Conservation (phyloP, 352 stramenopile species). For the Phytophthora citrophthora region DNA sequence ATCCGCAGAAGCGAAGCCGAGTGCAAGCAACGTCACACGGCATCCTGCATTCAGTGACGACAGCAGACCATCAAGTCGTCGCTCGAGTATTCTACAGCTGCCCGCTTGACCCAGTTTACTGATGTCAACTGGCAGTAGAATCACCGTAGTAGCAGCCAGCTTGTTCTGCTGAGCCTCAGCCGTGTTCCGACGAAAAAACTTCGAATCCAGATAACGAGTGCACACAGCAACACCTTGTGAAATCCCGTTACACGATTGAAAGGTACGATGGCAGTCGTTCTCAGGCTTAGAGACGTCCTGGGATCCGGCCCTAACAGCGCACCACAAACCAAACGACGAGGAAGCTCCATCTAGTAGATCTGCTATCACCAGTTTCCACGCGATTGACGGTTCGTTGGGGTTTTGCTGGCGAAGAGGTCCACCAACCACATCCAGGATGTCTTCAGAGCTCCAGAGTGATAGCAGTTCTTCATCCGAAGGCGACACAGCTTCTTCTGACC, state of each 20-base stretch:
- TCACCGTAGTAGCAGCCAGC: conserved; percentile 51
- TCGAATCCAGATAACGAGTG: conserved; percentile 65
- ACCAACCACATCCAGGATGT: conserved; percentile 43
- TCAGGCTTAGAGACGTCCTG: conserved; percentile 34
- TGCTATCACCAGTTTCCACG: conserved; percentile 81
- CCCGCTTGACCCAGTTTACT: conserved; percentile 38
- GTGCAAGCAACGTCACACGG: conserved; percentile 42
- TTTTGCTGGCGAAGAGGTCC: conserved; percentile 33
- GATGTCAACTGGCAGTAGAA: conserved; percentile 68
- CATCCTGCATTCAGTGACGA: conserved; percentile 35
- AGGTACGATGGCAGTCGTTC: conserved; percentile 35
- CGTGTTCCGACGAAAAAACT: conserved; percentile 28
- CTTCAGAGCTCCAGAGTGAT: conserved; percentile 39
- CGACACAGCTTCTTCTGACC: conserved; percentile 3
- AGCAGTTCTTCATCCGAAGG: conserved; percentile 24
- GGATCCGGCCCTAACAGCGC: conserved; percentile 60
- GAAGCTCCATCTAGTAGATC: conserved; percentile 62
- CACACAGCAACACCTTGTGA: conserved; percentile 49
- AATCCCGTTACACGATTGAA: conserved; percentile 19
- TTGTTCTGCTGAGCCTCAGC: conserved; percentile 32
- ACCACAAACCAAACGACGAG: conserved; percentile 80
- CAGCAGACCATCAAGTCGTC: conserved; percentile 45
- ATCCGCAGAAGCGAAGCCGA: conserved; percentile 51
- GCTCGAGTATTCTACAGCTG: conserved; percentile 49
- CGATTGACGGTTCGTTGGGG: conserved; percentile 19